Evolutionary conservation across 192 early-diverging fungal genomes (phyloP).

Genomic region (Mortierella alpina): DNA sequence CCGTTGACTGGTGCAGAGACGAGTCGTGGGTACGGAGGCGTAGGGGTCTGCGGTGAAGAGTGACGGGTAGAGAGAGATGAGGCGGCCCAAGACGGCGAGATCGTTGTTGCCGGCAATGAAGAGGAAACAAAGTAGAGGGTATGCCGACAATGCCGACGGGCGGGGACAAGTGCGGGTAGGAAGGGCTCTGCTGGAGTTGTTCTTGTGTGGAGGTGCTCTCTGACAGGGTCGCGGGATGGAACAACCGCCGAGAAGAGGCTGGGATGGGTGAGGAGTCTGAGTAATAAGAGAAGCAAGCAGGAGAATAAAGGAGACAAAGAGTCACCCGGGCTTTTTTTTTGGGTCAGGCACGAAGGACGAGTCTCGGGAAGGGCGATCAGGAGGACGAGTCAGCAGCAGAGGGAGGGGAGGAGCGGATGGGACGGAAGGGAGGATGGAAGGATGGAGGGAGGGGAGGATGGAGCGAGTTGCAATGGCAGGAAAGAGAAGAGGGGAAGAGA

Average conservation of each 20-base stretch:
- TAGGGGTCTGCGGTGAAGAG: neutral
- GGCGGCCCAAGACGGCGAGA: neutral
- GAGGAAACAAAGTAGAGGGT: neutral
- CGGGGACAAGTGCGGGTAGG: neutral
- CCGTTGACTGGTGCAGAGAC: no score
- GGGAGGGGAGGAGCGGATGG: neutral
- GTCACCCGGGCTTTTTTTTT: neutral
- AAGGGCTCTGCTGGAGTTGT: constrained; percentile 6
- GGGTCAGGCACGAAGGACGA: no score
- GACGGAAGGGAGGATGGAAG: neutral
- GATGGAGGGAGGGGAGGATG: neutral
- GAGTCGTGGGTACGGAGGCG: no score
- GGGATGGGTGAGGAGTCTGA: neutral
- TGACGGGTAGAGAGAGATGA: neutral
- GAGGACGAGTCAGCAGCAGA: no score
- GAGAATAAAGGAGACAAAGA: neutral
- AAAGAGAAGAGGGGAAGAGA: neutral
- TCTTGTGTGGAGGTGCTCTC: neutral
- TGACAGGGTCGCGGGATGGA: neutral
- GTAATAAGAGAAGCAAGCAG: neutral
- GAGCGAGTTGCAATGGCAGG: neutral
- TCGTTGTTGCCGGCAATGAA: neutral
- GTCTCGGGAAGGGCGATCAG: no score
- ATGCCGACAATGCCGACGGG: neutral
- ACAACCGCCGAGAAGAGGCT: no score